A percentile compares a stretch with the other conserved stretches of the same genome.
Conservation (phyloP, 2,329 filamentous ascomycete species). For the Colletotrichum chlorophyti region DNA sequence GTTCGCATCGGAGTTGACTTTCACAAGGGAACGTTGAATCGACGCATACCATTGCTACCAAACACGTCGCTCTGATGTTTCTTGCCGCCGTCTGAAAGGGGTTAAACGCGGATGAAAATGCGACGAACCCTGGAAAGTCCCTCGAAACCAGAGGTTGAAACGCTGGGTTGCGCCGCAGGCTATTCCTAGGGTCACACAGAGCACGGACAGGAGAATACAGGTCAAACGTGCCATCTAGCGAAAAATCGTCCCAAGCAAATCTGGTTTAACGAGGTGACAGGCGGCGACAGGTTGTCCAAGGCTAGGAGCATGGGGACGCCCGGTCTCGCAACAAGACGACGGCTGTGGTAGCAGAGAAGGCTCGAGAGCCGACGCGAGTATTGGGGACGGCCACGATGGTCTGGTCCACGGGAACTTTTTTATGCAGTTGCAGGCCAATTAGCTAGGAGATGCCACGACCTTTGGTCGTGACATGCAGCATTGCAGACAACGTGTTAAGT, state of each 20-base stretch:
- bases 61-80: neutral
- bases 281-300: neutral
- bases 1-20: neutral
- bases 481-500: too few species aligned
- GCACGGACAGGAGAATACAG: slow-evolving; percentile 17
- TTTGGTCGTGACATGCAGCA: too few species aligned
- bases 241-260: neutral
- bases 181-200: slow-evolving; percentile 19
- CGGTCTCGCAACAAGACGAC: too few species aligned
- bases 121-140: slow-evolving; percentile 9
- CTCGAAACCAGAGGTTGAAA: slow-evolving; percentile 11
- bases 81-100: slow-evolving; percentile 12
- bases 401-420: too few species aligned
- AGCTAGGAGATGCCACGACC: too few species aligned
- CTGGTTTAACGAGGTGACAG: neutral
- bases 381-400: too few species aligned
- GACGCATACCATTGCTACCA: neutral
- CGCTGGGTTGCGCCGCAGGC: slow-evolving; percentile 15
- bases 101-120: neutral
- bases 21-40: neutral
- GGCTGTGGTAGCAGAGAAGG: too few species aligned
- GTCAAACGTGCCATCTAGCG: slow-evolving; percentile 14
- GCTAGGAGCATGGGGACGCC: too few species aligned
- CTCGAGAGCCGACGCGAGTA: too few species aligned
- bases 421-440: too few species aligned